These are phyloP conservation scores for Arbutus unedo DNA, from an alignment of 148 eudicot genomes.

Conservation along the genomic window DNA sequence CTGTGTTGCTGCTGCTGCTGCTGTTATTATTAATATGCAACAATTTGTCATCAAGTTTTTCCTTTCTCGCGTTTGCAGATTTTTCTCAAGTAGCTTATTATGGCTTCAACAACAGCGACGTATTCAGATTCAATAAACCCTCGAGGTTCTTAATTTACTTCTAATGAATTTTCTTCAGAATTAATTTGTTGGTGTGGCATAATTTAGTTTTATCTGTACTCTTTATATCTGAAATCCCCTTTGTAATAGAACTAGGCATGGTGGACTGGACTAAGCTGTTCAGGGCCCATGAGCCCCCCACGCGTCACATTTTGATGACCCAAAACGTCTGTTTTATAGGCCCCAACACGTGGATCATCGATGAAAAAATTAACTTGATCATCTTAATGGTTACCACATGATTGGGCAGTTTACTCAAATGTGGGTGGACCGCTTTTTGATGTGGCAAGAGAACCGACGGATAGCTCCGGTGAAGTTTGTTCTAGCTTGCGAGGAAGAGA, in stretches of 20 bases:
- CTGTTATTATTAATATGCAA: not conserved
- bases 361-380: not conserved
- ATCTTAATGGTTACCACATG: not conserved
- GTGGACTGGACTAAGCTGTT: not conserved
- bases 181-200: not conserved
- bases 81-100: slow-evolving; percentile 8
- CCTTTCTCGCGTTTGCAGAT: slow-evolving; percentile 1
- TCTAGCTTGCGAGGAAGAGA: too few relatives aligned
- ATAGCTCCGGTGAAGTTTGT: too few relatives aligned
- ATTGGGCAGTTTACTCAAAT: too few relatives aligned
- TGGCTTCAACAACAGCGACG: slow-evolving; percentile 12
- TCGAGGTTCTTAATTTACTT: slow-evolving; percentile 26
- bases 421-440: too few relatives aligned
- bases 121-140: slow-evolving; percentile 31
- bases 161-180: not conserved
- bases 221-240: not conserved
- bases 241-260: not conserved
- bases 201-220: not conserved
- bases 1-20: not conserved
- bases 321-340: not conserved
- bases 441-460: too few relatives aligned
- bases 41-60: not conserved
- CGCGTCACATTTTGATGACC: not conserved
- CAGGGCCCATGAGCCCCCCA: not conserved
- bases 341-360: too few relatives aligned